Evolutionary conservation across 2,329 filamentous ascomycete genomes (phyloP), one percentile per base, ranked within the genome.

Genomic region (Thelonectria olida): DNA sequence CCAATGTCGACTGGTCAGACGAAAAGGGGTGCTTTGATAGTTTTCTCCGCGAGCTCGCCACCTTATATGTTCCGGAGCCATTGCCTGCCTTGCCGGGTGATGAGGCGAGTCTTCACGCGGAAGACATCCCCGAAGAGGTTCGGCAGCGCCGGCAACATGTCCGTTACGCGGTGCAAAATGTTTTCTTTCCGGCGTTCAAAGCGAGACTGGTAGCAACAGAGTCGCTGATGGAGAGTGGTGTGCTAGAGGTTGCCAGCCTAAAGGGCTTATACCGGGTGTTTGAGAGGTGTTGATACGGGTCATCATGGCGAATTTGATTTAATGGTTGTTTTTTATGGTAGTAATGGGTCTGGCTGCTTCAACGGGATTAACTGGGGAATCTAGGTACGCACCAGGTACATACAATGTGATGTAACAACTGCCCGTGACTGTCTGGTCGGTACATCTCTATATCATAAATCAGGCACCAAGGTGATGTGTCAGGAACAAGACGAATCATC

Each of bases 251-350:
- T 49, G 95, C 96, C 2, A 93, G 96, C 79, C 77, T 98, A 61
- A 98, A 97, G 77, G 93, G 94, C 0, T 75, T 99, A 59, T 99
- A 99, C 77, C 84, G 92, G 45, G 94, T 98, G 3, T 99, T 99
- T 82, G 96, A 99, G 79, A 83, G 96, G 55, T 98, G 96, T 76
- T 98, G 76, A 86, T 52, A 13, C 7, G 54, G 28, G 19, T 19
- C 10, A 27, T 42, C n/a, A n/a, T n/a, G n/a, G n/a, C n/a, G n/a
- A n/a, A 20, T 49, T 12, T 17, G 3, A 13, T 23, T 52, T 36
- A 7, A 38, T 25, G 31, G 48, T 47, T 55, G 38, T 51, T 51
- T 41, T 17, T 38, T 8, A 25, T 54, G 45, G 42, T 41, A 38
- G 36, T 20, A 22, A 34, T 51, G 39, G 45, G 47, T 31, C 31